A percentile compares a stretch with the other conserved stretches of the same genome.
Conservation (phyloP, 1,284 basidiomycete genomes). For the Inonotus hispidus region DNA sequence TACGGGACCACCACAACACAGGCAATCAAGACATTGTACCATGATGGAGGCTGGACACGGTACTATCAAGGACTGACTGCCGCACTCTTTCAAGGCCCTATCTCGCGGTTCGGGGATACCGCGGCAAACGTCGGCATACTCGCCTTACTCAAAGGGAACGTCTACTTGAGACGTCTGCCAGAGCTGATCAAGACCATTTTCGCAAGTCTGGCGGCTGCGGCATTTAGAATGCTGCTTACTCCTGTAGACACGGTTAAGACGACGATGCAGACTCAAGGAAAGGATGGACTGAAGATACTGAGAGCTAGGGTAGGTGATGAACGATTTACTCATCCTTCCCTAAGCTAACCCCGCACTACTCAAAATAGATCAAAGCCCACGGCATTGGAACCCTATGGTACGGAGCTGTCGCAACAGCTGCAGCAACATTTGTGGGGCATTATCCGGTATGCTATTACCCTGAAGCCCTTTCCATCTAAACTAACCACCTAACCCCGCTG, state of each 20-base stretch:
- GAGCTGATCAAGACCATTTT: constrained; percentile 63
- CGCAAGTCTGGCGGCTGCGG: constrained; percentile 64
- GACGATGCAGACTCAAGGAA: constrained; percentile 85
- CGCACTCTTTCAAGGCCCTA: constrained; percentile 76
- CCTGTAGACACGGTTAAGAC: constrained; percentile 91
- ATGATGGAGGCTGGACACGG: constrained; percentile 72
- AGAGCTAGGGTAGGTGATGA: constrained; percentile 48
- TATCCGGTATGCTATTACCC: constrained; percentile 50
- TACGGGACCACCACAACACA: constrained; percentile 71
- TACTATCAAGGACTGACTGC: constrained; percentile 82
- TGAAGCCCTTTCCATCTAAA: background rate
- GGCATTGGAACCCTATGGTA: constrained; percentile 81
- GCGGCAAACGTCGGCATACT: constrained; percentile 80
- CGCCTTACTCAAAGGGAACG: constrained; percentile 66
- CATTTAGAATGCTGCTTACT: constrained; percentile 79
- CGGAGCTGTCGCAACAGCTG: constrained; percentile 83
- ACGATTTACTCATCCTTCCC: background rate
- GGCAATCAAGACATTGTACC: constrained; percentile 62
- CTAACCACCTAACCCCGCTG: constrained; percentile 1
- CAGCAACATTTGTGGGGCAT: constrained; percentile 87
- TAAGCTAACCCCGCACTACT: background rate
- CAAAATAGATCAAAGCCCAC: constrained; percentile 55
- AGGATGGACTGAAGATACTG: constrained; percentile 58
- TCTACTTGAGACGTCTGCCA: constrained; percentile 60
- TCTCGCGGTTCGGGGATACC: constrained; percentile 83